Base-by-base conservation (phyloP, 1,284 basidiomycete genomes). In the Mycena citricolor region DNA sequence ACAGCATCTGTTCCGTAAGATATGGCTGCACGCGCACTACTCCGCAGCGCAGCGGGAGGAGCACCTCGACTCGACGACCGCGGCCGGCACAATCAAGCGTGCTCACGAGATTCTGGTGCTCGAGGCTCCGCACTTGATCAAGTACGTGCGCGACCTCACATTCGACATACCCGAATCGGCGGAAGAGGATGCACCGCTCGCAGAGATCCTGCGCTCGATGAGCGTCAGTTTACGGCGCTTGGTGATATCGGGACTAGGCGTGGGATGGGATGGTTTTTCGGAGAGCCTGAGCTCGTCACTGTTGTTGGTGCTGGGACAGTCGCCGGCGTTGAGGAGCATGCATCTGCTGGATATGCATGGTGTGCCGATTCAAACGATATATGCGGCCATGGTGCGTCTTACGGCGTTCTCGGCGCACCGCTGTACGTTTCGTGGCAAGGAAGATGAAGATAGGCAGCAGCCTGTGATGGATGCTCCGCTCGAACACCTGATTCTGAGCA, bases 121-220 rank as follows among this genome's bases (percentile, higher is more conserved):
- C 16, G 29, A 44, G 19, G 39, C 49, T 5, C 49, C 44, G 14
- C 41, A 51, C 30, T 44, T 51, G 10, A 37, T 44, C 8, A 24
- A 1, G 11, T 51, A 51, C 22, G 41, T 51, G 8, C 38, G 39
- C 19, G 49, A 51, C 14, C 21, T 51, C 19, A 42, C 44, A 3
- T 39, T 51, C 28, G 44, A 46, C 32, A 28, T 46, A 2, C 44
- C 49, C 17, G 49, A 51, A 25, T 47, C 44, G n/a, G 41, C 37
- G 7, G 29, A 51, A 21, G 49, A 51, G 20, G 49, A 51, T 22
- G 16, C 23, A 2, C 44, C 48, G 14, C 28, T 51, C 1, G 32
- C 36, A 25, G 21, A 28, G 2, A 29, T 51, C 17, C 36, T 51
- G 8, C 26, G 40, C 4, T 25, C 28, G 10, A 39, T 28, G 26